Base-by-base conservation (phyloP, 2,329 filamentous ascomycete genomes). In the Bipolaris victoriae region DNA sequence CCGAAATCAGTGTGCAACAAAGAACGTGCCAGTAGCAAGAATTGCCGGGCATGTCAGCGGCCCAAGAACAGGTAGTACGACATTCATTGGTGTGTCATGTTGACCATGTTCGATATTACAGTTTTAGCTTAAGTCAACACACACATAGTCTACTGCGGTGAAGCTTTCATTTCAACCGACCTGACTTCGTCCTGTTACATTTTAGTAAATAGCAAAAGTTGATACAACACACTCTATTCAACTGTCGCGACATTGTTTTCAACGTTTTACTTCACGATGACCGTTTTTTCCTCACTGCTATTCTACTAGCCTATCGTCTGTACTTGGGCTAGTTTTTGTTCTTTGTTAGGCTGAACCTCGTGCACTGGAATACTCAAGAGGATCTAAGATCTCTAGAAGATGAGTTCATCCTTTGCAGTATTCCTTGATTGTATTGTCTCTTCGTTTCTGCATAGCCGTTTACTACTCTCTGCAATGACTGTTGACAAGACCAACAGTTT, bases 21-120 rank as follows among this genome's bases (percentile, higher is more conserved):
- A 48, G 36, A 39, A 48, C 16, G 16, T 35, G 36, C 18, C 2
- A 41, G 18, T 36, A 52, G 52, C 37, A 53, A 53, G 49, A 36
- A 53, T 48, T 44, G 36, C 16, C 29, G 41, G 13, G 15, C 20
- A 37, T 43, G 15, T 29, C 43, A 29, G 29, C 22, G 31, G 16
- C 49, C 41, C 39, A 41, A 29, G 18, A 3, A 44, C 33, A 11
- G 15, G 22, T 22, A 44, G 22, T 22, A 24, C 24, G 3, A 26
- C 18, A 40, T 26, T 39, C 15, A 49, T 16, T 16, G 20, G 15
- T 7, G 16, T 26, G n/a, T 39, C 10, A 16, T n/a, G 6, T 9
- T 36, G 33, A n/a, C 22, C 16, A n/a, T 13, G 6, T 24, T 35
- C 13, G 37, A 20, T 16, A 29, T 3, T 16, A 50, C 18, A 11